Evolutionary conservation across 2,329 filamentous ascomycete species (phyloP), one percentile per base, ranked within the genome.

Genomic region (Polychaeton citri): DNA sequence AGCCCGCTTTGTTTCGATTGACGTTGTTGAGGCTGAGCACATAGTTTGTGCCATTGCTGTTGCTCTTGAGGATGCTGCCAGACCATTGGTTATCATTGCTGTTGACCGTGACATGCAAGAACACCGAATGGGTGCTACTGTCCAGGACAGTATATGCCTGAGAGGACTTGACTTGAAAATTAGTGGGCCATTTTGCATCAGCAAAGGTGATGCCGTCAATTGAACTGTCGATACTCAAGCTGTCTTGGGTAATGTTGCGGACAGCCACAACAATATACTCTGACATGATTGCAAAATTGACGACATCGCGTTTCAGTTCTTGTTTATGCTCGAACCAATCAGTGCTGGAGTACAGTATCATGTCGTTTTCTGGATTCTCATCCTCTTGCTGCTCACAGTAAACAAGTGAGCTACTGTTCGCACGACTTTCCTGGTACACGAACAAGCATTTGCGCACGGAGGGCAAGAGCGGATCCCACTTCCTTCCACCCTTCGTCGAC

Each of bases 21-120:
- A 96, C 85, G 15, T 74, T 75, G 33, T 74, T 66, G 17, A 90
- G 68, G 58, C 83, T 92, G 44, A 93, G 65, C 9, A 94, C 83
- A 52, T 95, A 98, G 2, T 82, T 90, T 1, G 90, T 98, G 36
- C 90, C 90, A 54, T 98, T 96, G 50, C 86, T 95, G 64, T 98
- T 98, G 54, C 86, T 95, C 72, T 96, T 98, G 60, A 98, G 76
- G 48, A 98, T 84, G 17, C 81, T 80, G 24, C 90, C 90, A 49
- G 82, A 86, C 40, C 81, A 74, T 34, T 72, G 74, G 13, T 75
- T 79, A 34, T 66, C 55, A 3, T 65, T 64, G 28, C 70, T 71
- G 49, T 81, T 79, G 28, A 84, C 83, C 1, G 81, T 86, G 32
- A 96, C 88, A 52, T 96, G 92, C 39, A 98, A 63, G 61, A 96